These are phyloP conservation scores for Dactylonectria estremocensis DNA, from an alignment of 2,329 filamentous ascomycete species.

Conservation along the genomic window DNA sequence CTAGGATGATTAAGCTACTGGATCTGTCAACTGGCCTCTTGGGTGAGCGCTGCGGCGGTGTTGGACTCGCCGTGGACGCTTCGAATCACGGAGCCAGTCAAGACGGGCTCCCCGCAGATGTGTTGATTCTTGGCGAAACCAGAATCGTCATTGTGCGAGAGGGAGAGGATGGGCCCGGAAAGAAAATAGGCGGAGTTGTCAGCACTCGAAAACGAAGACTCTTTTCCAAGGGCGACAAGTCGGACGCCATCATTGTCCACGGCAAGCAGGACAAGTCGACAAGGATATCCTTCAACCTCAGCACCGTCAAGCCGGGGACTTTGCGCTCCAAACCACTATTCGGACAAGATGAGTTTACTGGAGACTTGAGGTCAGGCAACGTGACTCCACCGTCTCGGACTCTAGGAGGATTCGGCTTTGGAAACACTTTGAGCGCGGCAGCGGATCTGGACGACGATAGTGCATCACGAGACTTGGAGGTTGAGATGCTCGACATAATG, in stretches of 20 bases:
- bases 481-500: conserved; percentile 76
- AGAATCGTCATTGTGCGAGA: conserved; percentile 70
- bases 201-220: conserved; percentile 53
- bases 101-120: conserved; percentile 65
- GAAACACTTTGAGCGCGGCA: conserved; percentile 65
- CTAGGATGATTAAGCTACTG: conserved; percentile 69
- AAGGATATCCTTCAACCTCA: conserved; percentile 67
- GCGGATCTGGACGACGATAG: conserved; percentile 67
- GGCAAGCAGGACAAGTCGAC: conserved; percentile 57
- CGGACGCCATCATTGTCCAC: conserved; percentile 70
- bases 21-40: conserved; percentile 69
- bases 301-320: conserved; percentile 59
- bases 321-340: conserved; percentile 51
- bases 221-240: conserved; percentile 58
- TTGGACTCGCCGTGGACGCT: conserved; percentile 61
- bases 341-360: conserved; percentile 42
- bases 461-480: conserved; percentile 68
- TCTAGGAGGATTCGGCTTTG: conserved; percentile 64
- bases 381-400: conserved; percentile 50
- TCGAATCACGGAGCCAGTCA: conserved; percentile 38
- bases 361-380: conserved; percentile 36
- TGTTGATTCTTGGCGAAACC: conserved; percentile 70
- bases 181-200: conserved; percentile 58
- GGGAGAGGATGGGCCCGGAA: conserved; percentile 63
- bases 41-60: conserved; percentile 70